Evolutionary conservation across 202 grass and related monocot species (phyloP).

Genomic region (Digitaria exilis): DNA sequence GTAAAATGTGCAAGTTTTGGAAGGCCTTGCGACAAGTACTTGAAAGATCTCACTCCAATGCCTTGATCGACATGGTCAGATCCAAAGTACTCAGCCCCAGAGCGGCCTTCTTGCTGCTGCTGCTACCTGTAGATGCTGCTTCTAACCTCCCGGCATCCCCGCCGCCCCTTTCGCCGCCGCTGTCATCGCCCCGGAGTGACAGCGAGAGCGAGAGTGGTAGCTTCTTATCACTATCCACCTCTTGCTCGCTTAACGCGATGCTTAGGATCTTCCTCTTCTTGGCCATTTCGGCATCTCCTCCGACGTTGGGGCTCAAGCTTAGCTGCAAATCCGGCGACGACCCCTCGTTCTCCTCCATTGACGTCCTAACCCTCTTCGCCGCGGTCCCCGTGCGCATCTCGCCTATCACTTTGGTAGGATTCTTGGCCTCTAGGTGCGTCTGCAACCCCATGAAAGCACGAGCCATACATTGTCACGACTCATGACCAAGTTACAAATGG

Average conservation of each 20-base stretch:
- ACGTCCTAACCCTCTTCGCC: slow-evolving; percentile 34
- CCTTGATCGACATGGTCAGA: slow-evolving; percentile 99
- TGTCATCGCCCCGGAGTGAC: slow-evolving; percentile 38
- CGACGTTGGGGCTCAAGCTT: slow-evolving; percentile 63
- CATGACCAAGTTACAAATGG: background rate
- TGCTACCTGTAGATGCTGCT: slow-evolving; percentile 49
- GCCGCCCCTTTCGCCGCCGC: background rate
- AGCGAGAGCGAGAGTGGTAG: slow-evolving; percentile 63
- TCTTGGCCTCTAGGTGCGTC: slow-evolving; percentile 17
- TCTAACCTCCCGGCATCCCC: slow-evolving; percentile 33
- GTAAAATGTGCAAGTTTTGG: slow-evolving; percentile 57
- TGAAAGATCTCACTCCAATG: slow-evolving; percentile 99
- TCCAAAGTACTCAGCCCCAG: slow-evolving; percentile 99
- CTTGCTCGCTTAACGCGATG: slow-evolving; percentile 18
- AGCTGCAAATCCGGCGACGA: slow-evolving; percentile 66
- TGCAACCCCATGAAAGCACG: slow-evolving; percentile 36
- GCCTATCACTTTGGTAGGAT: background rate
- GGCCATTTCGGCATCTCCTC: background rate
- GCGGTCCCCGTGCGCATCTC: slow-evolving; percentile 19
- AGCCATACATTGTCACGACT: background rate
- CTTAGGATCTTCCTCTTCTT: slow-evolving; percentile 41
- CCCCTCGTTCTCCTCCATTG: slow-evolving; percentile 23
- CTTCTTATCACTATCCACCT: slow-evolving; percentile 46
- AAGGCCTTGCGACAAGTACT: slow-evolving; percentile 99
- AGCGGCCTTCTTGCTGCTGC: slow-evolving; percentile 73